Percentiles rank a stretch among this genome's conserved stretches.
Conservation (phyloP, 1,284 basidiomycete species). For the Microbotryomycetes sp. region DNA sequence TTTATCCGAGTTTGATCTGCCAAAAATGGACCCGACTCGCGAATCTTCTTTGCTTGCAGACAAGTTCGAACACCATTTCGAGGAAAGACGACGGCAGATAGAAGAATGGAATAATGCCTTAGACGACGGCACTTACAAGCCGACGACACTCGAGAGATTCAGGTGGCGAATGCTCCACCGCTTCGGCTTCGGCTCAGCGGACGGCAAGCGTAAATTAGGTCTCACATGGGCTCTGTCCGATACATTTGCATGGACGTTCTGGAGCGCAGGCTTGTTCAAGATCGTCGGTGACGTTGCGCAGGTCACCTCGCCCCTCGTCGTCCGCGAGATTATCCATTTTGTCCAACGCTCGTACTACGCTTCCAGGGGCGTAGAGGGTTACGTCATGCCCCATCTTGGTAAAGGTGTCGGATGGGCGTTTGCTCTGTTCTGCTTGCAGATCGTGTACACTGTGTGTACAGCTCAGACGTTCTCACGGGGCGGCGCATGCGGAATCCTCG, state of each 20-base stretch:
- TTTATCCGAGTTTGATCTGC: slow-evolving; percentile 13
- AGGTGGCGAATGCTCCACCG: slow-evolving; percentile 30
- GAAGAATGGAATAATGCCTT: slow-evolving; percentile 39
- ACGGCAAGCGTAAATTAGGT: slow-evolving; percentile 47
- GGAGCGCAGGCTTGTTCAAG: slow-evolving; percentile 49
- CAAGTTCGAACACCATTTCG: slow-evolving; percentile 35
- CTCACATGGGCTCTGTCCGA: slow-evolving; percentile 40
- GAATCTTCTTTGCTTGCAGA: slow-evolving; percentile 50
- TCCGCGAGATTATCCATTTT: slow-evolving; percentile 64
- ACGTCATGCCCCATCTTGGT: slow-evolving; percentile 57
- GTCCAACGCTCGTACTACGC: slow-evolving; percentile 41
- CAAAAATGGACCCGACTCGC: slow-evolving; percentile 51
- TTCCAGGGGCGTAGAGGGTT: slow-evolving; percentile 48
- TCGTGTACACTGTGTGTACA: slow-evolving; percentile 17
- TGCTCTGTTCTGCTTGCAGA: slow-evolving; percentile 60
- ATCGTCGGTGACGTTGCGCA: slow-evolving; percentile 52
- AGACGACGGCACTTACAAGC: slow-evolving; percentile 28
- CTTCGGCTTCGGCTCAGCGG: slow-evolving; percentile 25
- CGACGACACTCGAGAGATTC: slow-evolving; percentile 18
- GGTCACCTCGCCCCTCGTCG: slow-evolving; percentile 63
- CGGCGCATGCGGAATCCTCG: slow-evolving; percentile 67
- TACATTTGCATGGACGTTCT: slow-evolving; percentile 56
- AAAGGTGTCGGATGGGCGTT: slow-evolving; percentile 66
- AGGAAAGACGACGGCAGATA: slow-evolving; percentile 32
- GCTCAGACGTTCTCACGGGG: slow-evolving; percentile 23